phyloP scores from a whole-genome alignment of 257 asterid genomes.

The Ophiorrhiza pumila region DNA sequence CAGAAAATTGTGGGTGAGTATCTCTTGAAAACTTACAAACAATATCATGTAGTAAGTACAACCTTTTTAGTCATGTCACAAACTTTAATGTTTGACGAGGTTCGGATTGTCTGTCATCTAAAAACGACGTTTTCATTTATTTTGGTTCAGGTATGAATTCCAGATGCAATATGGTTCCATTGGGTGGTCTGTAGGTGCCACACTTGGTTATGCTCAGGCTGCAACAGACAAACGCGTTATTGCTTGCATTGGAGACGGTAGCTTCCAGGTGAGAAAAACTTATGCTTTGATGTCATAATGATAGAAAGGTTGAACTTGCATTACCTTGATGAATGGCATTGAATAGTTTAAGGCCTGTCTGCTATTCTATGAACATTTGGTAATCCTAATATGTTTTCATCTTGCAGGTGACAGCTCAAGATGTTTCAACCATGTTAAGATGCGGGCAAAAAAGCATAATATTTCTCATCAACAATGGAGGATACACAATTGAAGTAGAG shows the following conservation, averaged over 20 bases:
- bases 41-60: not conserved
- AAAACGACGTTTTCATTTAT: not conserved
- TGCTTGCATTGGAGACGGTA: conserved; percentile 38
- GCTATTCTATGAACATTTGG: not conserved
- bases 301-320: not conserved
- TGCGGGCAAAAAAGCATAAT: conserved; percentile 30
- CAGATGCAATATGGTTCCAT: conserved; percentile 34
- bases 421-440: conserved; percentile 34
- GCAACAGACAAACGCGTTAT: conserved; percentile 27
- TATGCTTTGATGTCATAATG: not conserved
- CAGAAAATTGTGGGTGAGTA: conserved; percentile 32
- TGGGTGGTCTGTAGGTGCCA: conserved; percentile 39
- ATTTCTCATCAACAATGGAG: conserved; percentile 34
- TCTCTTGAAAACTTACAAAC: not conserved
- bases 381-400: not conserved
- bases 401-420: conserved; percentile 30
- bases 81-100: not conserved
- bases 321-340: not conserved
- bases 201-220: conserved; percentile 40
- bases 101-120: not conserved
- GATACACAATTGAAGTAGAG: conserved; percentile 37
- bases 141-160: conserved; percentile 21
- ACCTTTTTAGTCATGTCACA: no score
- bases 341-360: not conserved
- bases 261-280: conserved; percentile 32